Base-by-base conservation (phyloP, 1,284 basidiomycete species). In the Gastroboletus turbinatus region DNA sequence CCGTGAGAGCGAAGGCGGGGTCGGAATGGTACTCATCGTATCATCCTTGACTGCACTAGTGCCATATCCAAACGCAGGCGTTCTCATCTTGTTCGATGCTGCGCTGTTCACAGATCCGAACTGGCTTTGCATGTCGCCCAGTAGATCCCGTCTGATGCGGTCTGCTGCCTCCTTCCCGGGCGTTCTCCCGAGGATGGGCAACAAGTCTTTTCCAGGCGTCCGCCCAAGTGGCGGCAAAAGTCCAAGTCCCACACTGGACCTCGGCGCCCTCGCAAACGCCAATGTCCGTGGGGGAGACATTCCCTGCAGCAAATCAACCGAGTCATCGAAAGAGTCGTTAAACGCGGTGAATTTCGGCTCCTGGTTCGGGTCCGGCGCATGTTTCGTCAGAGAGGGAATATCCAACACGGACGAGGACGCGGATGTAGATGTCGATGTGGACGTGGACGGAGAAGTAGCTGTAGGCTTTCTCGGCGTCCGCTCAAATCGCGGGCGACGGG, bases 241-340 rank as follows among this genome's bases (percentile, higher is more conserved):
- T 27, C 77, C 78, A 1, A 79, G 75, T 60, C 81, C 81, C 9
- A 78, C 74, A 13, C 77, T 76, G 0, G 81, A 81, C 52, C 83
- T 80, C 10, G 84, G 80, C 0, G 88, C 87, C n/a, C 87, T 82
- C 3, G 85, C 85, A 57, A 92, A 94, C 29, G 87, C 89, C 82
- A 95, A 86, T 54, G 90, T 88, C 5, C 89, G 82, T 2, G 92
- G 92, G 3, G 94, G 92, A 0, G 92, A 94, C 88, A 95, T 91
- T 45, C 88, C 89, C 35, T 70, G 69, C 39, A 80, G 74, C 50
- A 74, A 65, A 39, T 71, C 72, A 25, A 72, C 49, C 17, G 74
- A 58, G 76, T 81, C 79, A 54, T 86, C 84, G 53, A 86, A 81
- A n/a, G 83, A 84, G 39, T 83, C 76, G 50, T 83, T 80, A 48